phyloP scores from a whole-genome alignment of 371 early-diverging fungal genomes.

The Saksenaea oblongispora region DNA sequence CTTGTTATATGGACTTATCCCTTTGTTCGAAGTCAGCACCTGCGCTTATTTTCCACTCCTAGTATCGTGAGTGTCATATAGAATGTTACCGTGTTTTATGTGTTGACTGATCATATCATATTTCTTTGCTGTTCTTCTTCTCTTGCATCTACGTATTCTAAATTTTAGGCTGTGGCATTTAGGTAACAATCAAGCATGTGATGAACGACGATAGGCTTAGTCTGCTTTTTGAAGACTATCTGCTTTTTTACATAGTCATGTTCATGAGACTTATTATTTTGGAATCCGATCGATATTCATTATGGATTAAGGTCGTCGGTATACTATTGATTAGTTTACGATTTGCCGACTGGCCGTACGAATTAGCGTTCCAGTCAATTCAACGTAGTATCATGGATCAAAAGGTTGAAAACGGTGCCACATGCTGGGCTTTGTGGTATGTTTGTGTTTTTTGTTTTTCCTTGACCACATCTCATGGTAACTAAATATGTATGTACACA shows the following conservation, averaged over 20 bases:
- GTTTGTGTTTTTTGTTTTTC: background rate
- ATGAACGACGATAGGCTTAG: background rate
- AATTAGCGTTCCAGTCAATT: conserved; percentile 30
- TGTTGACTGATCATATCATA: conserved; percentile 1
- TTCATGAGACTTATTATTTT: conserved; percentile 46
- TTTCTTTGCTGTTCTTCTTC: conserved; percentile 8
- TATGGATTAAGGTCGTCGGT: conserved; percentile 43
- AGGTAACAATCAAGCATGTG: background rate
- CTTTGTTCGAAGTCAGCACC: conserved; percentile 44
- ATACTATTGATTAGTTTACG: conserved; percentile 34
- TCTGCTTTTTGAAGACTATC: conserved; percentile 17
- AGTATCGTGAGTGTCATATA: conserved; percentile 39
- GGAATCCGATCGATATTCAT: conserved; percentile 33
- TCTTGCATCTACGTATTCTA: background rate
- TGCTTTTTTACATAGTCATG: conserved; percentile 46
- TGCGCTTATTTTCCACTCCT: conserved; percentile 48
- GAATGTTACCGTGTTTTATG: background rate
- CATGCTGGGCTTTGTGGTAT: conserved; percentile 52
- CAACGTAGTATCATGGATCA: conserved; percentile 17
- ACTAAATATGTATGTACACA: background rate
- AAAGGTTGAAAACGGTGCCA: conserved; percentile 20
- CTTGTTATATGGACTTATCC: conserved; percentile 40
- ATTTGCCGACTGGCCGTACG: conserved; percentile 53
- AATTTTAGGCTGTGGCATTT: conserved; percentile 2
- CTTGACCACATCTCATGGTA: background rate